Base-by-base conservation (phyloP, 495 filamentous ascomycete species). In the Saxophila tyrrhenica region DNA sequence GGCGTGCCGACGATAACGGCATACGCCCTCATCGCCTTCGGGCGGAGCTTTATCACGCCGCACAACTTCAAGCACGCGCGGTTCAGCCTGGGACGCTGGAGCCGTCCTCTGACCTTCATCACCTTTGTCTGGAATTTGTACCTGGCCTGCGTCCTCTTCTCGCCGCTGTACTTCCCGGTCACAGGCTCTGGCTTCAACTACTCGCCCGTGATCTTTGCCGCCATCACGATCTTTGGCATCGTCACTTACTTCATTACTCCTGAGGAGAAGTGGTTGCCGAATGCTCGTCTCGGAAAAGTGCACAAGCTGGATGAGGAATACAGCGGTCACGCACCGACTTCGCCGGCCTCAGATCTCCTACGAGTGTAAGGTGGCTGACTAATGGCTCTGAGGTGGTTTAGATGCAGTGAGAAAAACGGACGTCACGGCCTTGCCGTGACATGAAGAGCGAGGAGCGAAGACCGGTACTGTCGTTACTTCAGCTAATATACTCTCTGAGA, bases 1-100 rank as follows among this genome's bases (percentile, higher is more conserved):
- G 63, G 60, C 71, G 74, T 23, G 67, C 76, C 19, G 41, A 76
- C 74, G 41, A 75, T 75, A 20, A 75, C 76, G 0, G 74, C 75
- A 3, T 78, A 78, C 56, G 75, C 74, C 1, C 66, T 78, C 7
- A 76, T 78, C 59, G 76, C 74, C 49, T 71, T 78, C 0, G 76
- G 71, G 3, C 71, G 76, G 16, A 64, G 73, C 10, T 58, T 76
- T 44, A 70, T 74, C 42, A 78, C 76, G 1, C 57, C 54, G 19
- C 60, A 63, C 52, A 60, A 64, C 43, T 56, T 74, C 25, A 62
- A 66, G 45, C 48, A 65, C 35, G 51, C 60, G 0, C 22, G 35
- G 25, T 65, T 63, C 57, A 57, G 50, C 32, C 50, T 65, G 25
- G 63, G 63, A 23, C 53, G 58, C 17, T 65, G 61, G 57, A 51